Base-by-base conservation (phyloP, 108 stramenopile genomes). In the Parmales sp. region DNA sequence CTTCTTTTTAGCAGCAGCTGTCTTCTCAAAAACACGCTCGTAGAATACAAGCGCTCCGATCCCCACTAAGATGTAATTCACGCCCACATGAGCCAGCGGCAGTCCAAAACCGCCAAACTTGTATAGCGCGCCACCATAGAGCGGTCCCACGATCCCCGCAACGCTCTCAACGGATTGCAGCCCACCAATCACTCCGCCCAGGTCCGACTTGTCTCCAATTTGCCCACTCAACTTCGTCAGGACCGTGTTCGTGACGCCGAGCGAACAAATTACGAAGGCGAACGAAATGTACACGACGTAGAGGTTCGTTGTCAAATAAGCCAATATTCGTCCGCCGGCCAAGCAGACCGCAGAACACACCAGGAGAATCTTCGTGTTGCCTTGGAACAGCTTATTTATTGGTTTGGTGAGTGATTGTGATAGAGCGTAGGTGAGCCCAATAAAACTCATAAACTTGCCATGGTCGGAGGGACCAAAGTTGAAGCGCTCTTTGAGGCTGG, bases 161-260 rank as follows among this genome's bases (percentile, higher is more conserved):
- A 81, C 73, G 71, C 80, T 85, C 69, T 91, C 86, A 3, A 84
- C 78, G 1, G 84, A 68, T n/a, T 82, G 76, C 20, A 91, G 39
- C 54, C 87, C 49, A 1, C 90, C 90, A 72, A 84, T 86, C n/a
- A 91, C 51, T 8, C 82, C 79, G 0, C 90, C 90, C 23, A 86
- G 43, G 68, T 91, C 88, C 39, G 78, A 66, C 2, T 82, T 76
- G 26, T 77, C 69, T 1, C 86, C 87, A 43, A 90, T 82, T 5
- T 75, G 51, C 26, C 81, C 82, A 0, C 85, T 84, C 2, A 60
- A 34, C 29, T 28, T 60, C 0, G 87, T 80, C 8, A 90, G 75
- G 2, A 88, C 78, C 7, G 92, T 89, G 48, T 89, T 88, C 63
- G 87, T 66, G 22, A 88, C 75, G 18, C 92, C 88, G 13, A 90